Base-by-base conservation (phyloP, 1,284 basidiomycete species). In the Gymnopus androsaceus region DNA sequence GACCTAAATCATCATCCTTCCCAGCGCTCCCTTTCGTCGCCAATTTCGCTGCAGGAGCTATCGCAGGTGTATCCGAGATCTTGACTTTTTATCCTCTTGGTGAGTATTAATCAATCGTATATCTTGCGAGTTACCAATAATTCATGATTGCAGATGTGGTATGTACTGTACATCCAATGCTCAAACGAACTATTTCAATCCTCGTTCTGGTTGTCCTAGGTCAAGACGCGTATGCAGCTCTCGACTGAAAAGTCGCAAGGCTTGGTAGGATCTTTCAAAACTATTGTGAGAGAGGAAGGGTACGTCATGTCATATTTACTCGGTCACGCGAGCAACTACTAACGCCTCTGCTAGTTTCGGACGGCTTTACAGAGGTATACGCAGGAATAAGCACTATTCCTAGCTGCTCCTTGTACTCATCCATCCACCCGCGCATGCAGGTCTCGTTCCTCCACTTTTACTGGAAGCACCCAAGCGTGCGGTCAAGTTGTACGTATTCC, bases 151-250 rank as follows among this genome's bases (percentile, higher is more conserved):
- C 58, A 84, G 82, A 84, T 82, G 82, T 84, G 58, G 82, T 84
- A 71, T 59, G 82, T 74, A 14, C 14, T 59, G 82, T 74, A 14
- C 14, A 28, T 5, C 42, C 51, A 23, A 53, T 27, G 19, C 36
- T 4, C 54, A 56, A 59, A 63, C 33, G 52, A 9, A 4, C 5
- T 17, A 5, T 34, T 25, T 14, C 14, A 42, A 34, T 47, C n/a
- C n/a, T n/a, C 53, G 40, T 49, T 45, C 28, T 19, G 3, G 17
- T 8, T 42, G 3, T 30, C 4, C 60, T 67, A 90, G 87, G 91
- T 98, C 72, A 99, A 99, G 79, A 99, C 96, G 11, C 91, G 96
- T 31, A 95, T 98, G 87, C 97, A 99, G 72, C 80, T 99, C 25
- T 91, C 94, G 71, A 90, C 87, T 5, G 90, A 90, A 15, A 93